phyloP scores from a whole-genome alignment of 1,284 basidiomycete genomes.

The Calocybe gambosa region DNA sequence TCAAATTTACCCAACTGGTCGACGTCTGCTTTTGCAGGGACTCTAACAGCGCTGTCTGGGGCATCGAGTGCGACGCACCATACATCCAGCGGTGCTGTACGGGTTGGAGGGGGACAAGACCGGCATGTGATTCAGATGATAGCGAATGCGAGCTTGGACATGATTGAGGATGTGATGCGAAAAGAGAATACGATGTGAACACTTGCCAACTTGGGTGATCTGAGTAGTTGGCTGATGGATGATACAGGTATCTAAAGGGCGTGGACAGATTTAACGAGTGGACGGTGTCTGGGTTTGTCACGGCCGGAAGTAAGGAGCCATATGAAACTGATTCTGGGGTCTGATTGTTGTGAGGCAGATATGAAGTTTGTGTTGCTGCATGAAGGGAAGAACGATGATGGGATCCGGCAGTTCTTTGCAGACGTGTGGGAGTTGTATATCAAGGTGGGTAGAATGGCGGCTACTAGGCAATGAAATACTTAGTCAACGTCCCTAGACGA shows the following conservation, averaged over 20 bases:
- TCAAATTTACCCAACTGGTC: conserved; percentile 82
- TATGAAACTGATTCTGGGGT: background rate
- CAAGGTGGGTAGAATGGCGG: conserved; percentile 54
- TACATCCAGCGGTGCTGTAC: conserved; percentile 52
- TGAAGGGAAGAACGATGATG: conserved; percentile 93
- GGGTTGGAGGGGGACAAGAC: conserved; percentile 71
- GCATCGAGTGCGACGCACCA: conserved; percentile 70
- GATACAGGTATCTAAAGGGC: conserved; percentile 79
- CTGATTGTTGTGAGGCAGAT: conserved; percentile 42
- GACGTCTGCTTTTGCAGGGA: conserved; percentile 80
- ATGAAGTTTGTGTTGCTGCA: conserved; percentile 90
- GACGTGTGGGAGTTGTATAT: conserved; percentile 95
- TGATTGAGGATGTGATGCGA: conserved; percentile 86
- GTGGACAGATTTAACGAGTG: conserved; percentile 97
- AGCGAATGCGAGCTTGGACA: conserved; percentile 88
- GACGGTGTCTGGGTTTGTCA: conserved; percentile 92
- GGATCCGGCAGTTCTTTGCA: conserved; percentile 83
- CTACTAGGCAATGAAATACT: background rate
- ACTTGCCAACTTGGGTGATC: conserved; percentile 12
- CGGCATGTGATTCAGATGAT: conserved; percentile 96
- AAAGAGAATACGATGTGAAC: conserved; percentile 81
- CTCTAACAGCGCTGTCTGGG: conserved; percentile 77
- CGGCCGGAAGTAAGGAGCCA: conserved; percentile 74
- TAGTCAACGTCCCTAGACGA: conserved; percentile 47
- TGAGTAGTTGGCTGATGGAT: conserved; percentile 18